Conservation (phyloP, 2,329 filamentous ascomycete species). For the Kalaharituber pfeilii region DNA sequence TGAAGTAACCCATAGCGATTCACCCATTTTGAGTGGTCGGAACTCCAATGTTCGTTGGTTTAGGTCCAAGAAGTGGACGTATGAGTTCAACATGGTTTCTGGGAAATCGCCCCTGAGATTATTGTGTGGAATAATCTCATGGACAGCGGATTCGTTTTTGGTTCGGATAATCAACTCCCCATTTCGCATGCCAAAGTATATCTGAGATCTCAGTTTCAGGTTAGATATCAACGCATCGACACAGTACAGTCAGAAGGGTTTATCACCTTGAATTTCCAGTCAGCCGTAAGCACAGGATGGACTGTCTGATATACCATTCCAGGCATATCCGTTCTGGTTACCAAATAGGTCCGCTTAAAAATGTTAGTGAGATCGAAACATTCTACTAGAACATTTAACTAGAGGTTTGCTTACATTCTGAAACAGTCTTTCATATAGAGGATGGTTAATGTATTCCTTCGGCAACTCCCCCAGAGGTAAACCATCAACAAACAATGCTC, state of each 20-base stretch:
- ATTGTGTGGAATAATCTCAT: background rate
- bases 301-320: background rate
- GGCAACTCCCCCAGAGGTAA: slow-evolving; percentile 34
- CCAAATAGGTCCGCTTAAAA: background rate
- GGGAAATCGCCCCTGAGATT: background rate
- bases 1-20: background rate
- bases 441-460: slow-evolving; percentile 28
- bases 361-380: slow-evolving; percentile 35
- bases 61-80: background rate
- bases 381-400: slow-evolving; percentile 7
- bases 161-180: background rate
- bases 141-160: background rate
- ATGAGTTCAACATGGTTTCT: background rate
- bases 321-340: background rate
- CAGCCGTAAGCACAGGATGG: background rate
- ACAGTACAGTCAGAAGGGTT: background rate
- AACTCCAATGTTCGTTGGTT: background rate
- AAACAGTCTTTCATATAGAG: slow-evolving; percentile 32
- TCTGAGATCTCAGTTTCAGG: background rate
- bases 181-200: background rate
- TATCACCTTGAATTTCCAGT: background rate
- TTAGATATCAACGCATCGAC: background rate
- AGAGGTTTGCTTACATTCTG: slow-evolving; percentile 28
- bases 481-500: slow-evolving; percentile 37
- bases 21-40: background rate